A percentile compares a stretch with the other conserved stretches of the same genome.
Conservation (phyloP, 2,329 filamentous ascomycete species). For the Ophiocordyceps unilateralis region DNA sequence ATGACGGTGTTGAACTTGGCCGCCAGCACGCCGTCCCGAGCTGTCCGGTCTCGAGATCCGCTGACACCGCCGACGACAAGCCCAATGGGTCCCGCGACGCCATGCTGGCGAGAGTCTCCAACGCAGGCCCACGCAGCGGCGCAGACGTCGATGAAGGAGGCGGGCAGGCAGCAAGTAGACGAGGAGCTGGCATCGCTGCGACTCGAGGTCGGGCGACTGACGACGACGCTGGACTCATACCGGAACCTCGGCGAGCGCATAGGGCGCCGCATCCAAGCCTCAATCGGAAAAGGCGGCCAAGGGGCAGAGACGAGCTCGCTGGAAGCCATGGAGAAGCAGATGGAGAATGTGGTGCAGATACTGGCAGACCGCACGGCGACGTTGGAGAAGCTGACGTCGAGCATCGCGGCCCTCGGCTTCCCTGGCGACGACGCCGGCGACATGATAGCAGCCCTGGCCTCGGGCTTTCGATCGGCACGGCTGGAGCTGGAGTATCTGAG, state of each 20-base stretch:
- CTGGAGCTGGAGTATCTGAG: constrained; percentile 45
- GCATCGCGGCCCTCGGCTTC: constrained; percentile 34
- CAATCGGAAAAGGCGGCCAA: constrained; percentile 1
- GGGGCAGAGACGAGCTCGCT: background rate
- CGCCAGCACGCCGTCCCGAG: constrained; percentile 31
- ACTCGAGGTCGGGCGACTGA: constrained; percentile 30
- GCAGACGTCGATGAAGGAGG: constrained; percentile 24
- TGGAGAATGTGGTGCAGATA: constrained; percentile 24
- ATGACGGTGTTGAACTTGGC: constrained; percentile 30
- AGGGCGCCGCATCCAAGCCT: constrained; percentile 13
- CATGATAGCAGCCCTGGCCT: constrained; percentile 28
- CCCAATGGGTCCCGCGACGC: constrained; percentile 20
- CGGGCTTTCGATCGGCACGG: constrained; percentile 36
- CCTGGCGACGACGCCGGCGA: constrained; percentile 25
- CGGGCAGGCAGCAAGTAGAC: constrained; percentile 22
- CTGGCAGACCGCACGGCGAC: constrained; percentile 32
- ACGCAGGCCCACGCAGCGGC: constrained; percentile 16
- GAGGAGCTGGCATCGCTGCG: constrained; percentile 30
- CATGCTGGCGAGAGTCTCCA: constrained; percentile 11
- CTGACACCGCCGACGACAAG: constrained; percentile 39
- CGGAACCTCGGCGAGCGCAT: constrained; percentile 21
- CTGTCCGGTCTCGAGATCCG: constrained; percentile 23
- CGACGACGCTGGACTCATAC: constrained; percentile 28
- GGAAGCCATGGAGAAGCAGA: constrained; percentile 21
- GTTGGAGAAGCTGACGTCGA: constrained; percentile 24